Base-by-base conservation (phyloP, 805 yeast genomes). In the Metschnikowia koreensis region DNA sequence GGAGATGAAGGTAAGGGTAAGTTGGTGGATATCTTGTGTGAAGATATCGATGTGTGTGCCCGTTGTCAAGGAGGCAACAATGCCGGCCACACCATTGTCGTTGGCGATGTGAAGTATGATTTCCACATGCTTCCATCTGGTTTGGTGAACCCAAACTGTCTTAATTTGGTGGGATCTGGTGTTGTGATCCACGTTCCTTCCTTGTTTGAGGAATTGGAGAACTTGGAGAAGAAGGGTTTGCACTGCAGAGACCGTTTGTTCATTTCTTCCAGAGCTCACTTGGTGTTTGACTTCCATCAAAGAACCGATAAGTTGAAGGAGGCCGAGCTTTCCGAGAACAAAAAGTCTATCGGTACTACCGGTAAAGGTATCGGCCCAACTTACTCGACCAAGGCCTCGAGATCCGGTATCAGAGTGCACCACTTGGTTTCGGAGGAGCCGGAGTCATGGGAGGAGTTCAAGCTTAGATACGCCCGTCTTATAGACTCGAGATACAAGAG, bases 1-100 rank as follows among this genome's bases (percentile, higher is more conserved):
- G 99, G 99, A 59, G 99, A 94, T 68, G 99, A 94, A 82, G 99
- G 99, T 68, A 94, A 94, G 70, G 99, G 99, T 53, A 94, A 94
- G 73, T 81, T 94, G 53, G 99, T 94, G 46, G 99, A 94, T 69
- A 77, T 94, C 51, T 80, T 94, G 47, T 96, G 98, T 73, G 98
- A 93, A 65, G 84, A 89, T 60, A 87, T 94, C 63, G 98, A 94
- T 61, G 93, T 94, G 40, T 96, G 97, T 70, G 97, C 98, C 29
- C 83, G 99, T 70, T 93, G 98, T 74, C 92, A 87, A 68, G 99
- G 99, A 72, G 99, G 99, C 66, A 94, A 94, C 79, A 94, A 94
- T 68, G 99, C 99, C 29, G 99, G 99, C 36, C 99, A 94, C 71
- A 94, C 99, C 41, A 94, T 94, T 65, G 97, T 94, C 45, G 99